A percentile compares a stretch with the other conserved stretches of the same genome.
phyloP scores from a whole-genome alignment of 2,329 filamentous ascomycete genomes.

The Fusarium sp. region DNA sequence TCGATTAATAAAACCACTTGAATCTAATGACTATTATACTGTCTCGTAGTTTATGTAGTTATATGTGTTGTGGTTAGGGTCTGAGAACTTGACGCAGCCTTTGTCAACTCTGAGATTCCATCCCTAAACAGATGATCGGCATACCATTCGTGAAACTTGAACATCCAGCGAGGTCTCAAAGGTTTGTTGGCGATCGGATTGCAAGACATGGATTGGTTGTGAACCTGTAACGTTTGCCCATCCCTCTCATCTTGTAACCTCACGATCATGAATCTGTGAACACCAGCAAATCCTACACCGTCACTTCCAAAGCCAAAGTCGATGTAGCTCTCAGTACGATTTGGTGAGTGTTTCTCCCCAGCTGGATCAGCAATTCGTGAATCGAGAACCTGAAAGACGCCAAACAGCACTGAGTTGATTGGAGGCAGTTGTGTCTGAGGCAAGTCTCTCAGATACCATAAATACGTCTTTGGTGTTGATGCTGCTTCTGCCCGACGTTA shows the following conservation, averaged over 20 bases:
- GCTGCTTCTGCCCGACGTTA: constrained; percentile 18
- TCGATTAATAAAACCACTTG: too few relatives aligned
- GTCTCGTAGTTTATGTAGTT: too few relatives aligned
- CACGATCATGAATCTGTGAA: constrained; percentile 46
- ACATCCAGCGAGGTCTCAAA: constrained; percentile 22
- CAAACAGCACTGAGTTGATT: constrained; percentile 41
- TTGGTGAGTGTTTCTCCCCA: not conserved
- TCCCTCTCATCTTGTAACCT: constrained; percentile 4
- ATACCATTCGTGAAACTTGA: constrained; percentile 43
- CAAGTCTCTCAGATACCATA: constrained; percentile 39
- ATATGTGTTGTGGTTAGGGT: too few relatives aligned
- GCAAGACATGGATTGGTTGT: constrained; percentile 41
- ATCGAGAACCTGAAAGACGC: constrained; percentile 45
- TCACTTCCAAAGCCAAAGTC: constrained; percentile 49
- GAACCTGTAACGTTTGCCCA: constrained; percentile 27
- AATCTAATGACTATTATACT: too few relatives aligned
- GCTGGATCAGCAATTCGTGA: constrained; percentile 6
- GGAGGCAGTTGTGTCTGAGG: constrained; percentile 30
- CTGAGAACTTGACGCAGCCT: not conserved
- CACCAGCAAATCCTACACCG: constrained; percentile 41
- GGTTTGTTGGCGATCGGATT: constrained; percentile 42
- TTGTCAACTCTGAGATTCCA: constrained; percentile 35
- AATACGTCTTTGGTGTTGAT: not conserved
- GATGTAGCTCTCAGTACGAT: constrained; percentile 38
- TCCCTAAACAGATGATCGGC: constrained; percentile 45